Conservation (phyloP, 1,284 basidiomycete species). For the Stygiomarasmius scandens region DNA sequence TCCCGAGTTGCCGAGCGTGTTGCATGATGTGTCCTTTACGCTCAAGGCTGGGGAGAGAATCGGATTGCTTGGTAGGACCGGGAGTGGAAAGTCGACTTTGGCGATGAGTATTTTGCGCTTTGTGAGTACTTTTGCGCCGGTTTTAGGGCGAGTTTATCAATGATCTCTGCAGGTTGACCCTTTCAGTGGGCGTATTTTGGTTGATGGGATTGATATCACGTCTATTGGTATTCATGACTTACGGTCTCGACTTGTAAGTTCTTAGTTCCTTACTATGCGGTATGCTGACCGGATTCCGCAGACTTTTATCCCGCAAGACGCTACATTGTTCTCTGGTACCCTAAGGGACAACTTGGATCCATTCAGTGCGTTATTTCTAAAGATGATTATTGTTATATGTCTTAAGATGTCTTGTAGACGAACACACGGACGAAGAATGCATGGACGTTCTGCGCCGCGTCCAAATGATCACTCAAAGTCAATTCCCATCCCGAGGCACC, state of each 20-base stretch:
- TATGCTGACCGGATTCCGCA: constrained; percentile 27
- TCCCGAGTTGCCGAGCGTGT: constrained; percentile 81
- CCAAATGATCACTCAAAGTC: constrained; percentile 58
- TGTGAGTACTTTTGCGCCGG: constrained; percentile 41
- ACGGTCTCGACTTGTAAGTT: constrained; percentile 67
- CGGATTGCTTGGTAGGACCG: constrained; percentile 77
- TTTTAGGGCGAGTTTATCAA: background rate
- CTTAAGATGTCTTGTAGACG: constrained; percentile 41
- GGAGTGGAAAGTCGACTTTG: constrained; percentile 80
- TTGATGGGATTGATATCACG: constrained; percentile 90
- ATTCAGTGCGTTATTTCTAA: constrained; percentile 16
- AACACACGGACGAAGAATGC: constrained; percentile 82
- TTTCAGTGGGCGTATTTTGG: constrained; percentile 72
- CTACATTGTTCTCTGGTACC: constrained; percentile 20
- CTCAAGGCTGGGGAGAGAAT: constrained; percentile 68
- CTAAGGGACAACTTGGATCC: constrained; percentile 26
- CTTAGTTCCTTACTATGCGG: background rate
- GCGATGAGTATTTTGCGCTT: constrained; percentile 89
- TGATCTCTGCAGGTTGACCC: constrained; percentile 66
- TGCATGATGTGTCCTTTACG: constrained; percentile 74
- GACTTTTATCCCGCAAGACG: constrained; percentile 76
- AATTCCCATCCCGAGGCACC: constrained; percentile 45
- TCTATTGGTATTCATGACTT: constrained; percentile 87
- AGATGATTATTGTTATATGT: background rate
- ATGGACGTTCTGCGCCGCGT: constrained; percentile 68